Evolutionary conservation across 352 stramenopile genomes (phyloP).

Genomic region (Elongisporangium senticosum): DNA sequence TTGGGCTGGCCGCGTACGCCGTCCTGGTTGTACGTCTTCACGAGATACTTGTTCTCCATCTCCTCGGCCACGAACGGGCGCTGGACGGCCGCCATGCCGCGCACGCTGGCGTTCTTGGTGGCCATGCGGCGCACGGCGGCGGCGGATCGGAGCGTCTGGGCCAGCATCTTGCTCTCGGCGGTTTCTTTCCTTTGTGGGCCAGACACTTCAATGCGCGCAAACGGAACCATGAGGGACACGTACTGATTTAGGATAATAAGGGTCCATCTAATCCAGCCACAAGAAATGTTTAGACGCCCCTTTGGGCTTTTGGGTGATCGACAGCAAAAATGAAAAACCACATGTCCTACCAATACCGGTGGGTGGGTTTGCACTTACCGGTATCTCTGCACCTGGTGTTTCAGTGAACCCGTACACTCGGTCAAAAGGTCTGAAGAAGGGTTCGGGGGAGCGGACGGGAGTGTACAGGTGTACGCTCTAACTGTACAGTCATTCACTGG

Average conservation of each 20-base stretch:
- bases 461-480: too few species aligned
- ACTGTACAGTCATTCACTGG: too few species aligned
- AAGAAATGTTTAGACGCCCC: background rate
- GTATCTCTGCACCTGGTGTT: too few species aligned
- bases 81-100: background rate
- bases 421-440: background rate
- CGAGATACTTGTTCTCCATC: conserved; percentile 77
- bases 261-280: background rate
- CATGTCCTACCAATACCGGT: too few species aligned
- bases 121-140: background rate
- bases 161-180: background rate
- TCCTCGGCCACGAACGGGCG: conserved; percentile 41
- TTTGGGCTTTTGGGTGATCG: background rate
- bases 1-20: conserved; percentile 61
- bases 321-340: too few species aligned
- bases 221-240: background rate
- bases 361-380: too few species aligned
- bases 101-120: background rate
- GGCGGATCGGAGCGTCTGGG: background rate
- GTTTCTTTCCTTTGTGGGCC: background rate
- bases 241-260: background rate
- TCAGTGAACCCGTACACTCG: background rate
- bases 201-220: background rate
- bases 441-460: background rate
- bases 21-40: conserved; percentile 77